A percentile compares a stretch with the other conserved stretches of the same genome.
Conservation (phyloP, 441 rosid genomes). For the Euphorbia neoarborescens region DNA sequence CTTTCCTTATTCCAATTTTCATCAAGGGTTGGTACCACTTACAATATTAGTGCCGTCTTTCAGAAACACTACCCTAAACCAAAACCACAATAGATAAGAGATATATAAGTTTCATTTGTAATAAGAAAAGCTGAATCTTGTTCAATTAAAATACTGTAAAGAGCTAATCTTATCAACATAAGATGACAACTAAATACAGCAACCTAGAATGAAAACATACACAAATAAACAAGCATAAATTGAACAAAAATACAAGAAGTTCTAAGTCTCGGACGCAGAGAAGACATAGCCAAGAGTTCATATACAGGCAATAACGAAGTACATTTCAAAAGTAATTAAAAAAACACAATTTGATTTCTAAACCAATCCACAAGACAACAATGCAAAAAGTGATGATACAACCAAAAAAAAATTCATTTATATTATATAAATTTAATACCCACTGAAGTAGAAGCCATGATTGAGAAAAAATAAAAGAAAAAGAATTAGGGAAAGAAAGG, state of each 20-base stretch:
- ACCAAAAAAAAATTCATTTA: neutral
- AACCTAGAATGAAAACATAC: neutral
- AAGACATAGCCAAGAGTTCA: neutral
- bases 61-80: too few species aligned
- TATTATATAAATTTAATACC: neutral
- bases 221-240: neutral
- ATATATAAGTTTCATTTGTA: too few species aligned
- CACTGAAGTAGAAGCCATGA: neutral
- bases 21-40: too few species aligned
- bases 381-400: neutral
- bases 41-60: too few species aligned
- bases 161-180: neutral
- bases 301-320: neutral
- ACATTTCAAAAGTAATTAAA: neutral
- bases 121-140: neutral
- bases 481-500: neutral
- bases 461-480: neutral
- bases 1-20: too few species aligned
- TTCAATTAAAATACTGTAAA: neutral
- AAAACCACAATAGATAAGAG: too few species aligned
- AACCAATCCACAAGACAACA: too few species aligned
- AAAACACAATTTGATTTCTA: neutral
- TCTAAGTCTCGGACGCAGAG: neutral
- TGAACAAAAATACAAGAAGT: neutral
- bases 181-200: neutral